Base-by-base conservation (phyloP, 768 basidiomycete species). In the Paxillus ammoniavirescens region DNA sequence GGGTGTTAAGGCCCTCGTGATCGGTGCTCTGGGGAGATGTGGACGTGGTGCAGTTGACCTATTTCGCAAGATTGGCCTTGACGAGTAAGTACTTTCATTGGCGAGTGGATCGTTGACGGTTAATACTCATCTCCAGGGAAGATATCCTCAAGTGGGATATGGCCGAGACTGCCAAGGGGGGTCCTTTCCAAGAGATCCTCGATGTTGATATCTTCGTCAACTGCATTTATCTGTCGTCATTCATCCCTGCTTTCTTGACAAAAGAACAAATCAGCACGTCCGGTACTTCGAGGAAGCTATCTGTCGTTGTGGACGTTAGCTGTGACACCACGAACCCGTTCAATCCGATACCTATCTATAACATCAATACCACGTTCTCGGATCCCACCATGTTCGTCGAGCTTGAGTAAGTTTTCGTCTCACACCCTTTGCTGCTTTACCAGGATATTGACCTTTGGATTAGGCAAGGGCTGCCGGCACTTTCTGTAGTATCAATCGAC, bases 311-410 rank as follows among this genome's bases (percentile, higher is more conserved):
- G 23, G 97, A 99, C 62, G 97, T 99, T 62, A 96, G 93, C 69
- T 99, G 97, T 76, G 97, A 99, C 71, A 98, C 96, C 21, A 98
- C 94, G 50, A 99, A 99, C 72, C 95, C 97, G 14, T 89, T 88
- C 81, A 99, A 98, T 71, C 97, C 97, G 1, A 89, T 98, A 60
- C 97, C 97, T 8, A 87, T 99, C 56, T 99, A 99, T 75, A 77
- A 66, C 51, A 81, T 94, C 74, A 98, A 97, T 74, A 98, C 96
- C 18, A 94, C 92, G 0, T 98, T 98, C 70, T 81, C 86, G 44
- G 80, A 91, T 53, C 97, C 97, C 15, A 97, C 95, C 2, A 91
- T 98, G 38, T 77, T 86, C 54, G 93, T 94, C 37, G 82, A 84
- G 43, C 82, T 91, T 62, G 85, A 82, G 88, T 93, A 62, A 73